phyloP scores from a whole-genome alignment of 805 yeast species.

The Peterozyma xylosa region DNA sequence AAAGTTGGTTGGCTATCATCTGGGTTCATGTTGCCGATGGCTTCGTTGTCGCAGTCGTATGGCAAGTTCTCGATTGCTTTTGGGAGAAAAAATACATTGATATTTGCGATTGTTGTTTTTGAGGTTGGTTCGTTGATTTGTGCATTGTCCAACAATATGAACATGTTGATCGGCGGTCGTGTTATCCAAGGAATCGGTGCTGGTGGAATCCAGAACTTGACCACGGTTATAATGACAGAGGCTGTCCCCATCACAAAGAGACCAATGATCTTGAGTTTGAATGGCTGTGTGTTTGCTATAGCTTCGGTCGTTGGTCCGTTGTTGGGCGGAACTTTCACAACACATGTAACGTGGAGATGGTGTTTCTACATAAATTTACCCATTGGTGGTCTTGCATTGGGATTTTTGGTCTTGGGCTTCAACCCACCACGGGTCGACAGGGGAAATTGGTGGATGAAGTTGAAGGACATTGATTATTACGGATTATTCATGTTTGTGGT shows the following conservation, averaged over 20 bases:
- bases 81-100: conserved; percentile 46
- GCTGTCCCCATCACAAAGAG: conserved; percentile 35
- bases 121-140: conserved; percentile 55
- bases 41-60: conserved; percentile 47
- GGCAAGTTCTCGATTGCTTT: conserved; percentile 48
- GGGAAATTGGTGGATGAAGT: conserved; percentile 29
- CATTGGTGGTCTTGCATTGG: conserved; percentile 45
- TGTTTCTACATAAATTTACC: conserved; percentile 68
- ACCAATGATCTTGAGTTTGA: conserved; percentile 28
- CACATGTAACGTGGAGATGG: conserved; percentile 66
- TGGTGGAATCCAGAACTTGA: conserved; percentile 55
- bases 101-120: conserved; percentile 43
- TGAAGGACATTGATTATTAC: conserved; percentile 36
- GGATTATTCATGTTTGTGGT: conserved; percentile 37
- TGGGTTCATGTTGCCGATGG: conserved; percentile 47
- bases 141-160: conserved; percentile 48
- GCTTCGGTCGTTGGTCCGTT: conserved; percentile 56
- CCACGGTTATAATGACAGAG: conserved; percentile 51
- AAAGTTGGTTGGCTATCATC: conserved; percentile 54
- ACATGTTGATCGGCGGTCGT: conserved; percentile 63
- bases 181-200: conserved; percentile 68
- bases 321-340: conserved; percentile 59
- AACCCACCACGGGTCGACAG: conserved; percentile 37
- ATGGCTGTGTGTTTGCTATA: conserved; percentile 36
- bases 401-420: conserved; percentile 30